phyloP scores from a whole-genome alignment of 305 asterid genomes.

The Ilex paraguariensis region DNA sequence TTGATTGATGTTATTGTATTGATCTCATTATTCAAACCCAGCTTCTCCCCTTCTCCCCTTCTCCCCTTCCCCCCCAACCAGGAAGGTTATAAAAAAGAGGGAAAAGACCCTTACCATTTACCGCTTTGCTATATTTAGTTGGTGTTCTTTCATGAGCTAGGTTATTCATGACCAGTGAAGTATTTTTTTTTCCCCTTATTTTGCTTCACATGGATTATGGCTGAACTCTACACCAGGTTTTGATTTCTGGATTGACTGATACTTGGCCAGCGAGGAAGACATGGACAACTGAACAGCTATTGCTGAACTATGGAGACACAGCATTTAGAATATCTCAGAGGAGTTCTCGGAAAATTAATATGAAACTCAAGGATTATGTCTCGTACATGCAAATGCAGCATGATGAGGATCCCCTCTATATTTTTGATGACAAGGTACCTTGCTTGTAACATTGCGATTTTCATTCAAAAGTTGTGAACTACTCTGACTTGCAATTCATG shows the following conservation, averaged over 20 bases:
- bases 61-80: conserved; percentile 38
- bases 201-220: conserved; percentile 3
- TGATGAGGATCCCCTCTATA: conserved; percentile 70
- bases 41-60: too few species aligned
- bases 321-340: conserved; percentile 79
- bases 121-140: neutral
- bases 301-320: conserved; percentile 57
- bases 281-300: conserved; percentile 74
- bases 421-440: conserved; percentile 75
- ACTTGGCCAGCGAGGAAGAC: conserved; percentile 82
- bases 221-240: conserved; percentile 42
- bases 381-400: conserved; percentile 77
- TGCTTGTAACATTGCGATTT: neutral
- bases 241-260: conserved; percentile 78
- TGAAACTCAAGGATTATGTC: conserved; percentile 78
- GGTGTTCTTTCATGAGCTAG: conserved; percentile 8
- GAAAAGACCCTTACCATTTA: neutral
- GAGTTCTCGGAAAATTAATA: conserved; percentile 62
- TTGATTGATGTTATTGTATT: neutral
- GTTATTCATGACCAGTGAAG: conserved; percentile 13
- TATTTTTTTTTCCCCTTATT: neutral
- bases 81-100: neutral
- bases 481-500: conserved; percentile 22
- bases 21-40: neutral
- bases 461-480: conserved; percentile 5